These are phyloP conservation scores for Fusarium armeniacum DNA, from an alignment of 2,329 filamentous ascomycete genomes.

Conservation along the genomic window DNA sequence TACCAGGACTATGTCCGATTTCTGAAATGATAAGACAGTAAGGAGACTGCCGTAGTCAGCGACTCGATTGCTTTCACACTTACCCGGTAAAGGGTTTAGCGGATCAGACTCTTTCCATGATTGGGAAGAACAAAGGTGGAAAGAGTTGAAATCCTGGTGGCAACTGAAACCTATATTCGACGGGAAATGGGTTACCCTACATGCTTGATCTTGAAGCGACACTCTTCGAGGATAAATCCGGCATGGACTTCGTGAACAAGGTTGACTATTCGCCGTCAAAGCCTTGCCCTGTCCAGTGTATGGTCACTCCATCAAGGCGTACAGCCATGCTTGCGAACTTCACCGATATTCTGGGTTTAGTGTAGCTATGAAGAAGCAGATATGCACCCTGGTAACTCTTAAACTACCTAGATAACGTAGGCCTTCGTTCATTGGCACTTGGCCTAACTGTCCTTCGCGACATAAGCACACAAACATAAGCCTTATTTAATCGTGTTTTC, in stretches of 20 bases:
- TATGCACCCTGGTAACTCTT: too few species aligned
- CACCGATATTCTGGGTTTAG: neutral
- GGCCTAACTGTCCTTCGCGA: too few species aligned
- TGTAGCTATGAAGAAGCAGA: too few species aligned
- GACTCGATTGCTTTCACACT: neutral
- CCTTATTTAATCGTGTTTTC: neutral
- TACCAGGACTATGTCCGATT: neutral
- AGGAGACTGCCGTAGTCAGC: neutral
- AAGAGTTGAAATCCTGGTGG: neutral
- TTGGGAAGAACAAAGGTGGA: neutral
- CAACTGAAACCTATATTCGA: neutral
- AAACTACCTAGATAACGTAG: too few species aligned
- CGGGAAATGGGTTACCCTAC: neutral
- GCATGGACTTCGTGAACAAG: neutral
- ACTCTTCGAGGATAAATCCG: neutral
- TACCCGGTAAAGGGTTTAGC: rapidly evolving
- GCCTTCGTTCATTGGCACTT: too few species aligned
- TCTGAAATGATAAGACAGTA: neutral
- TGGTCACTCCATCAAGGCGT: neutral
- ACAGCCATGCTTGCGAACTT: neutral
- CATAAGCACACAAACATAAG: neutral
- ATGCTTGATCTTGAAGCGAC: neutral
- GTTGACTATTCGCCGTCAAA: too few species aligned
- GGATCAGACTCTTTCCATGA: rapidly evolving
- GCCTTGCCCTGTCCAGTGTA: neutral